These are phyloP conservation scores for Harringtonia lauricola DNA, from an alignment of 2,329 filamentous ascomycete genomes.

Conservation along the genomic window DNA sequence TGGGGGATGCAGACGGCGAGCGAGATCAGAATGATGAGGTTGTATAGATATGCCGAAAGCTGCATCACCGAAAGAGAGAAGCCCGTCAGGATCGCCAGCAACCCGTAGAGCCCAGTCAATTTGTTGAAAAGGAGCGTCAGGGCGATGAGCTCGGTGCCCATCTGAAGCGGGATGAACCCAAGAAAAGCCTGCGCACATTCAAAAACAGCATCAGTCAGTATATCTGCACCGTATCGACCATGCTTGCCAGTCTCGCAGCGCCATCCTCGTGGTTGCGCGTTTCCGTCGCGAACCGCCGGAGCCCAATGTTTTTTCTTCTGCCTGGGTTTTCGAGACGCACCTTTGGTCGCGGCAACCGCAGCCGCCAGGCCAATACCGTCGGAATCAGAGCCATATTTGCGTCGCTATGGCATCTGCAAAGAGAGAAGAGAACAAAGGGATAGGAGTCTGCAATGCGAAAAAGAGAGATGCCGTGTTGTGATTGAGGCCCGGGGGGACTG, in stretches of 20 bases:
- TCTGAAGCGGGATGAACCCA: slow-evolving; percentile 75
- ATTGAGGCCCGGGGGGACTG: too few species aligned
- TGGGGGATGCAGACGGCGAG: slow-evolving; percentile 65
- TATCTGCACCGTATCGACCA: too few species aligned
- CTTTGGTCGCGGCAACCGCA: slow-evolving; percentile 20
- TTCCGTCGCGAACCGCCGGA: too few species aligned
- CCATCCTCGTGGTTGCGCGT: too few species aligned
- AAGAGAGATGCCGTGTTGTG: too few species aligned
- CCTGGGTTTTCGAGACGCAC: background rate
- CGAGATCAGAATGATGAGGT: slow-evolving; percentile 56
- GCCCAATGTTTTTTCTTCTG: too few species aligned
- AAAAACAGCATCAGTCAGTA: too few species aligned
- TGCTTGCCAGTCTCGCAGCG: background rate
- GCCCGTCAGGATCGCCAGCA: slow-evolving; percentile 81
- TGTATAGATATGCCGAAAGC: slow-evolving; percentile 87
- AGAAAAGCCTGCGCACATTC: slow-evolving; percentile 75
- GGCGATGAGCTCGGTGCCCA: slow-evolving; percentile 75
- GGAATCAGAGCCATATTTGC: slow-evolving; percentile 5
- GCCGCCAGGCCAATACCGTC: slow-evolving; percentile 7
- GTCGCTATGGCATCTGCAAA: background rate
- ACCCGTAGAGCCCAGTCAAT: slow-evolving; percentile 78
- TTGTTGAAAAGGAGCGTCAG: slow-evolving; percentile 84
- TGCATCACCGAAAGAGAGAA: slow-evolving; percentile 74
- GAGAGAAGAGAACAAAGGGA: background rate
- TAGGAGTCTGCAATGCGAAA: background rate